These are phyloP conservation scores for Heliamphora exappendiculata DNA, from an alignment of 148 eudicot species.

Conservation along the genomic window DNA sequence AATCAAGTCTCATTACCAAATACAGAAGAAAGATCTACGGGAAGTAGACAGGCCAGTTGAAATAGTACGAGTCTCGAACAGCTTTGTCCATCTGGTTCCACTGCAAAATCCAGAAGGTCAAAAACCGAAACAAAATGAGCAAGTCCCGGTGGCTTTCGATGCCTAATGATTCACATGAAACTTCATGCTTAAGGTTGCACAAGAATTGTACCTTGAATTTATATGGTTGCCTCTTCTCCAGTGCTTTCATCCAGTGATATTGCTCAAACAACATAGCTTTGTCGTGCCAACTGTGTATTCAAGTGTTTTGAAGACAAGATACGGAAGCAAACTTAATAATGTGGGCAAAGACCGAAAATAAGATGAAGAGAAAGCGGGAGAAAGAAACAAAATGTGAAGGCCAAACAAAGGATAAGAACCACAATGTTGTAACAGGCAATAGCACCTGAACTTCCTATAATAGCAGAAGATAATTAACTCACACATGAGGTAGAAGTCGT, in stretches of 20 bases:
- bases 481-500: too few relatives aligned
- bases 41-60: conserved; percentile 73
- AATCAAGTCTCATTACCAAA: too few relatives aligned
- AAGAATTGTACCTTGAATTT: conserved; percentile 50
- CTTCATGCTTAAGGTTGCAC: background rate
- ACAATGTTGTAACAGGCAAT: too few relatives aligned
- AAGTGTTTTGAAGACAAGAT: background rate
- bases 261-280: conserved; percentile 85
- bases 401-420: too few relatives aligned
- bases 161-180: conserved; percentile 5
- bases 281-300: conserved; percentile 79
- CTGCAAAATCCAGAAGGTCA: conserved; percentile 30
- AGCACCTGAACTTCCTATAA: too few relatives aligned
- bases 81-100: conserved; percentile 70
- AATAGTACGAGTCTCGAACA: conserved; percentile 62
- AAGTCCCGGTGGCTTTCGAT: background rate
- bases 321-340: background rate
- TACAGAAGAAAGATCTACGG: conserved; percentile 32
- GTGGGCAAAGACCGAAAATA: background rate
- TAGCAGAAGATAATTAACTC: too few relatives aligned
- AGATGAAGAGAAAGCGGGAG: background rate
- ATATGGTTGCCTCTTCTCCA: conserved; percentile 56
- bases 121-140: conserved; percentile 9
- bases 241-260: conserved; percentile 89
- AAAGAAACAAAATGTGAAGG: background rate